A percentile compares a stretch with the other conserved stretches of the same genome.
Conservation (phyloP, 305 asterid species). For the Rubia balearica region DNA sequence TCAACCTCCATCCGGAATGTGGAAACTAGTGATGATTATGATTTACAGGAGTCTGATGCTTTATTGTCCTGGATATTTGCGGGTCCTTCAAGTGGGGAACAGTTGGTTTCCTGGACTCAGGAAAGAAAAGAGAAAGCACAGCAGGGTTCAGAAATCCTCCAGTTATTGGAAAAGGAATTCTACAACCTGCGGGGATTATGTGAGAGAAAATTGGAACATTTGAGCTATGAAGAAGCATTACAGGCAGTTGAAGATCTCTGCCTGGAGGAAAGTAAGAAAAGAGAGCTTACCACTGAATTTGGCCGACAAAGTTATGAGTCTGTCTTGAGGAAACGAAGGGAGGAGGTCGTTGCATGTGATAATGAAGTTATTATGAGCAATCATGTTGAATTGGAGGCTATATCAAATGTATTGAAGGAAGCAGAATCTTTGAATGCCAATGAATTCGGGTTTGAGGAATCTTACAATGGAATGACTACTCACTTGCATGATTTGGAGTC, state of each 20-base stretch:
- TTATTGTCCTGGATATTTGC: slow-evolving; percentile 79
- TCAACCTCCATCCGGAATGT: slow-evolving; percentile 28
- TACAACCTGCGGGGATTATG: slow-evolving; percentile 67
- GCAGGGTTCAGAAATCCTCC: slow-evolving; percentile 64
- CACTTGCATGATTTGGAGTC: slow-evolving; percentile 73
- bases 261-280: slow-evolving; percentile 74
- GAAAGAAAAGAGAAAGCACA: slow-evolving; percentile 61
- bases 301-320: slow-evolving; percentile 57
- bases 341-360: slow-evolving; percentile 59
- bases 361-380: slow-evolving; percentile 39
- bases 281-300: slow-evolving; percentile 52
- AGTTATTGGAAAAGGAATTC: slow-evolving; percentile 77
- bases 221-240: slow-evolving; percentile 76
- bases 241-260: slow-evolving; percentile 81
- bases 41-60: slow-evolving; percentile 60
- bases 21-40: slow-evolving; percentile 36
- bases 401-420: slow-evolving; percentile 78
- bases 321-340: slow-evolving; percentile 60
- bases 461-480: slow-evolving; percentile 51
- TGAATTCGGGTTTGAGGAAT: slow-evolving; percentile 75
- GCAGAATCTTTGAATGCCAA: slow-evolving; percentile 63
- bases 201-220: slow-evolving; percentile 79
- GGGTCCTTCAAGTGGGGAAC: slow-evolving; percentile 71
- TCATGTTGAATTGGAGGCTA: slow-evolving; percentile 77
- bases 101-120: slow-evolving; percentile 56